Evolutionary conservation across 345 rosid species (phyloP), one percentile per base, ranked within the genome.

Genomic region (Excoecaria cochinchinensis): DNA sequence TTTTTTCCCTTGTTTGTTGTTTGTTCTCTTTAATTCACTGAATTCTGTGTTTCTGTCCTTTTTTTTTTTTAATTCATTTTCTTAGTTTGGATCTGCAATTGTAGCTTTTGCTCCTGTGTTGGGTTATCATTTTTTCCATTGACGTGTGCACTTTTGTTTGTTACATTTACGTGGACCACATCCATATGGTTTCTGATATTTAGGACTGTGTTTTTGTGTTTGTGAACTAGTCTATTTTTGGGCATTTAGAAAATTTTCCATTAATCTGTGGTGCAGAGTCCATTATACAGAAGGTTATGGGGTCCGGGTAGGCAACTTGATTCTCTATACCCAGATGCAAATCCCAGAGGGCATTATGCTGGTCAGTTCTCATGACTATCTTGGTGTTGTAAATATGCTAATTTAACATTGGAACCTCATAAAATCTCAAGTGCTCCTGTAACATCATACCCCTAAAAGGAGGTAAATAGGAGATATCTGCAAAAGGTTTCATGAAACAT

Each of bases 241-340:
- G 71, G 19, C 62, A 58, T 66, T 56, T 38, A 67, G 61, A 60
- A 57, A 39, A 69, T 62, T 22, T 77, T 25, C 53, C 48, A 15
- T 64, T 44, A 52, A 65, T 80, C 74, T 70, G 62, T 78, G 83
- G 59, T 76, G 75, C 86, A 95, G 98, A 83, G 86, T 50, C 87
- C 96, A 77, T 56, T 86, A 82, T 85, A 91, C 68, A 87, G 92
- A 85, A 88, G 97, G 81, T 80, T 93, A 40, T 95, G 98, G 99
- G 93, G 96, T 77, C 93, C 91, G 17, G 93, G 89, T 4, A 84
- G 89, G 84, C 86, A 70, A 74, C 83, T 95, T 53, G 96, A 95
- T 70, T 75, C 85, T 65, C 76, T 95, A 73, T 92, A 91, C 74
- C 98, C 99, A 1, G 88, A 89, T 86, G 89, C 94, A 68, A 93